Evolutionary conservation across 2,329 filamentous ascomycete genomes (phyloP).

Genomic region (Monosporascus cannonballus): DNA sequence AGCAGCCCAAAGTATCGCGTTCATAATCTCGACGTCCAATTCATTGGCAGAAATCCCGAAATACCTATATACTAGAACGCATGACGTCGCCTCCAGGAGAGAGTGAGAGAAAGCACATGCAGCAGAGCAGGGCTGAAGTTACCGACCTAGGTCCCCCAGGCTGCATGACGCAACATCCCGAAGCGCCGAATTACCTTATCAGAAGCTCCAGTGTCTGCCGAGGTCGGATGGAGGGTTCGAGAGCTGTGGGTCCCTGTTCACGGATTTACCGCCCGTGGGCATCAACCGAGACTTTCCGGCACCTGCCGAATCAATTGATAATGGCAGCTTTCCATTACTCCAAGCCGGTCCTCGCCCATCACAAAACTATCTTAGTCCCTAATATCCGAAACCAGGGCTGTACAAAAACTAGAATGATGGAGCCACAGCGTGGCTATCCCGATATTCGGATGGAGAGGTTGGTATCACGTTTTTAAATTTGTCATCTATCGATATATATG

Average conservation of each 20-base stretch:
- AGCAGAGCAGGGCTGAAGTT: neutral
- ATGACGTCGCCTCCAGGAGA: neutral
- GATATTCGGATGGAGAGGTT: neutral
- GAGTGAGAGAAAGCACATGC: no score
- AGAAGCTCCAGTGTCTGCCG: constrained; percentile 8
- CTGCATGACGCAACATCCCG: constrained; percentile 6
- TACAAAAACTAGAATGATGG: no score
- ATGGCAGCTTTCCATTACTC: neutral
- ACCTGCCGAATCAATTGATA: neutral
- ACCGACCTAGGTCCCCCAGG: neutral
- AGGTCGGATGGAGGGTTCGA: constrained; percentile 11
- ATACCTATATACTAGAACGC: neutral
- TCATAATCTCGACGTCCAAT: neutral
- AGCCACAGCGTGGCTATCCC: neutral
- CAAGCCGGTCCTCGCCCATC: no score
- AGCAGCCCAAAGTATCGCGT: neutral
- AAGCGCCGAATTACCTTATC: constrained; percentile 8
- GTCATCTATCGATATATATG: neutral
- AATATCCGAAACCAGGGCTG: no score
- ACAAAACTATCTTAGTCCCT: no score
- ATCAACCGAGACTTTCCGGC: neutral
- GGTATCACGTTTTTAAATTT: no score
- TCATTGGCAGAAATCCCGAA: neutral
- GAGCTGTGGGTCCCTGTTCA: neutral
- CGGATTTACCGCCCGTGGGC: neutral